Conservation (phyloP, 768 basidiomycete genomes). For the Calocybe cyanea region DNA sequence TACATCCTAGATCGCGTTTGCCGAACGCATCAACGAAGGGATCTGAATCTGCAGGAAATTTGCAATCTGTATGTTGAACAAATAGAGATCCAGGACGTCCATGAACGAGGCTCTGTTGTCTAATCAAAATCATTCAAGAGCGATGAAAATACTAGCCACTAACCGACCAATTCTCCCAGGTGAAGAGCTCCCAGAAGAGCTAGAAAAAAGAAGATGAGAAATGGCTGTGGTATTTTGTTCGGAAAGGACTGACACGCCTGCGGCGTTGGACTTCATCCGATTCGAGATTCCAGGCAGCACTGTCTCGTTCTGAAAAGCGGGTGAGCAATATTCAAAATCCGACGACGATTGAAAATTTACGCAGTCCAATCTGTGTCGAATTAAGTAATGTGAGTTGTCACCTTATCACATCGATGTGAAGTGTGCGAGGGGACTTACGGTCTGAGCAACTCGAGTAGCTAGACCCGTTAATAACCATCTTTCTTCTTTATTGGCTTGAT, state of each 20-base stretch:
- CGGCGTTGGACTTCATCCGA: constrained; percentile 43
- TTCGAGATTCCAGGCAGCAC: constrained; percentile 42
- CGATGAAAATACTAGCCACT: constrained; percentile 12
- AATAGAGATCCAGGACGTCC: constrained; percentile 47
- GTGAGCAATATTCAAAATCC: not conserved
- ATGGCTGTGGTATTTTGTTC: not conserved
- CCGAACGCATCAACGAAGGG: constrained; percentile 27
- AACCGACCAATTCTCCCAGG: constrained; percentile 48
- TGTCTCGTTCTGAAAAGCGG: constrained; percentile 42
- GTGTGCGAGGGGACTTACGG: constrained; percentile 28
- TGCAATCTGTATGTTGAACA: constrained; percentile 48
- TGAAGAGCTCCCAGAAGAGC: constrained; percentile 53
- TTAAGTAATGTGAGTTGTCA: not conserved
- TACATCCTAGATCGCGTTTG: constrained; percentile 40
- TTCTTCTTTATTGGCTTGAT: constrained; percentile 39
- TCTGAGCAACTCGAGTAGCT: constrained; percentile 37
- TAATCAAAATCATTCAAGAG: constrained; percentile 1
- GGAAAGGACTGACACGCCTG: constrained; percentile 24
- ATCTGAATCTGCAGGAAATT: constrained; percentile 44
- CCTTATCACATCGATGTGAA: constrained; percentile 4
- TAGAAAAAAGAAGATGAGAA: constrained; percentile 11
- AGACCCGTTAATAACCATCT: constrained; percentile 49
- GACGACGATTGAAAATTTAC: constrained; percentile 29
- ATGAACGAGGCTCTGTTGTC: constrained; percentile 39
- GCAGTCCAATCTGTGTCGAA: constrained; percentile 41